Evolutionary conservation across 2,329 filamentous ascomycete genomes (phyloP), one percentile per base, ranked within the genome.

Genomic region (Corinectria fuckeliana): DNA sequence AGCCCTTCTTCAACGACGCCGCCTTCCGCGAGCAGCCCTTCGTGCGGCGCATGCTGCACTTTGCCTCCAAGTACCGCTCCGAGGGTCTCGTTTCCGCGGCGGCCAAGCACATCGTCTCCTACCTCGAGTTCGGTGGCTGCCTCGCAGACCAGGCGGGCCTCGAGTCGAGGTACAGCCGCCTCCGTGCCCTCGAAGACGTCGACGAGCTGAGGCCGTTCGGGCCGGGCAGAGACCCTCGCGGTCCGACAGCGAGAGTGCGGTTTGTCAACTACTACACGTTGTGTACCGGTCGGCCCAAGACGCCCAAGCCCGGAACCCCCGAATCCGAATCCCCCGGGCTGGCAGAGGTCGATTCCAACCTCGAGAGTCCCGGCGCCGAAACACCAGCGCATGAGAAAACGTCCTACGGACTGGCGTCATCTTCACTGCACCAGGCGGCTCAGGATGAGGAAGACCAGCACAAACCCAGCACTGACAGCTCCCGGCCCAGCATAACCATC

Each of bases 191-290:
- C 9, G 92, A 96, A 71, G 88, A 91, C 69, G 79, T 88, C 4
- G 84, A 91, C 56, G 86, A 89, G 63, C 68, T 83, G 2, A 74
- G 68, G 70, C 49, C 63, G 67, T 42, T 53, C 63, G 44, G 65
- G 16, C 25, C 57, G 56, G 44, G 65, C 3, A 50, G 64, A 1
- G 60, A 65, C 16, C 57, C 65, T 2, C 34, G 50, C 11, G 59
- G 58, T 2, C 59, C 77, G 3, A 69, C 78, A 2, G 78, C 80
- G 2, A 81, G 89, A 51, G 85, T 95, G 10, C 84, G 92, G 14
- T 97, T 97, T 69, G 82, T 92, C 57, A 97, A 97, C 72, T 97
- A 96, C 73, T 97, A 94, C 72, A 96, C 93, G 1, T 85, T 91
- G n/a, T 93, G 91, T 65, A 89, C 90, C 9, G 93, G 93, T 3